phyloP scores from a whole-genome alignment of 2,329 filamentous ascomycete species.

The Neocatenulostroma microsporum region DNA sequence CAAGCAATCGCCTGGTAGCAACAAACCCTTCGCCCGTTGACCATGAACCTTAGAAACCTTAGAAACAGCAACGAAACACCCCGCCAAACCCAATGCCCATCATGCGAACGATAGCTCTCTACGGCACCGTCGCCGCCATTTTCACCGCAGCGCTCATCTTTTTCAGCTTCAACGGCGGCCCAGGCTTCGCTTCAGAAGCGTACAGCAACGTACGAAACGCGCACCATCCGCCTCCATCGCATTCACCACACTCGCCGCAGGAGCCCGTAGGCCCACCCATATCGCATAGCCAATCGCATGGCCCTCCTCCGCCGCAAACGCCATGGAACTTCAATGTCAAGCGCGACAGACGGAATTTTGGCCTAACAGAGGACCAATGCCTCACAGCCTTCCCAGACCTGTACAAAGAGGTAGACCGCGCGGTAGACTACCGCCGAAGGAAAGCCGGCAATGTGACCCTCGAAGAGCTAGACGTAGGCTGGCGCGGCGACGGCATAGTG shows the following conservation, averaged over 20 bases:
- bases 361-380: slow-evolving; percentile 25
- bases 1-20: no score
- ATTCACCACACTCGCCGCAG: slow-evolving; percentile 1
- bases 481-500: slow-evolving; percentile 28
- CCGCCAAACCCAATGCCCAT: no score
- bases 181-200: slow-evolving; percentile 8
- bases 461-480: slow-evolving; percentile 25
- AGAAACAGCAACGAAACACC: no score
- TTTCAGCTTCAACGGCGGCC: slow-evolving; percentile 7
- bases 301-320: slow-evolving; percentile 3
- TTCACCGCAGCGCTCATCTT: slow-evolving; percentile 8
- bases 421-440: slow-evolving; percentile 19
- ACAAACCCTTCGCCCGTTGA: no score
- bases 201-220: no score
- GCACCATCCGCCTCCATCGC: slow-evolving; percentile 3
- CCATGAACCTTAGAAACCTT: no score
- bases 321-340: slow-evolving; percentile 6
- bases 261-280: slow-evolving; percentile 6
- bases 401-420: slow-evolving; percentile 26
- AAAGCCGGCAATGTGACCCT: slow-evolving; percentile 22
- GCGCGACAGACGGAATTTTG: slow-evolving; percentile 24
- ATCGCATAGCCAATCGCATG: slow-evolving; percentile 7
- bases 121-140: slow-evolving; percentile 9
- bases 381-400: slow-evolving; percentile 25
- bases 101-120: slow-evolving; percentile 13